phyloP scores from a whole-genome alignment of 139 green algal genomes.

The Zygnema circumcarinatum region DNA sequence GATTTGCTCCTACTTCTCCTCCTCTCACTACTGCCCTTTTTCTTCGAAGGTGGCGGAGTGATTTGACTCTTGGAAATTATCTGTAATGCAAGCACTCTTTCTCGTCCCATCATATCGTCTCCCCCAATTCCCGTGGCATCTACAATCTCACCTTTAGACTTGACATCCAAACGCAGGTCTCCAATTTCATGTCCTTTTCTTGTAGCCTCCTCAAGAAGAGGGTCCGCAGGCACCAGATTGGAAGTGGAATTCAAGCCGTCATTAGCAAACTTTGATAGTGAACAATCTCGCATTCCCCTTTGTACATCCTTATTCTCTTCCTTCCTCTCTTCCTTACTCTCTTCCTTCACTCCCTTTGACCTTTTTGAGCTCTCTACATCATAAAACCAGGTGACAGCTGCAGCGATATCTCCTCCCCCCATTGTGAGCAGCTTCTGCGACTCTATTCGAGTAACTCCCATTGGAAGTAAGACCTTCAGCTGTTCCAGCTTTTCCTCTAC shows the following conservation, averaged over 20 bases:
- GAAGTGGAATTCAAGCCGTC: too few relatives aligned
- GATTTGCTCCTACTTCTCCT: not conserved
- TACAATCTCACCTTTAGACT: too few relatives aligned
- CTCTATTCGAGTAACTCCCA: not conserved
- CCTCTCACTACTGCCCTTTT: constrained; percentile 3
- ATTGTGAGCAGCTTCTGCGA: constrained; percentile 36
- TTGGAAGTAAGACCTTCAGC: constrained; percentile 31
- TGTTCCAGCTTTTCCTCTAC: constrained; percentile 46
- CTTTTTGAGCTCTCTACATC: constrained; percentile 8
- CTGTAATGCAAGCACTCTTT: too few relatives aligned
- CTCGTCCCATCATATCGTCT: not conserved
- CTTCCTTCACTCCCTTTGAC: not conserved
- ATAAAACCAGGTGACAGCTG: constrained; percentile 55
- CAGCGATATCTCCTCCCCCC: constrained; percentile 34
- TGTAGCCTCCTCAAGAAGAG: too few relatives aligned
- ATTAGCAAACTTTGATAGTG: too few relatives aligned
- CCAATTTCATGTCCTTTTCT: too few relatives aligned
- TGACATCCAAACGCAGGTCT: too few relatives aligned
- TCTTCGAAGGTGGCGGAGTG: too few relatives aligned
- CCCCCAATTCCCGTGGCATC: not conserved
- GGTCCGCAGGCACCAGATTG: too few relatives aligned
- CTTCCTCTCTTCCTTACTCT: not conserved
- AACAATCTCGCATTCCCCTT: too few relatives aligned
- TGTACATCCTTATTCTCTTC: constrained; percentile 10
- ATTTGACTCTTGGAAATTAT: too few relatives aligned